These are phyloP conservation scores for Aspergillus candidus DNA, from an alignment of 2,329 filamentous ascomycete genomes.

Conservation along the genomic window DNA sequence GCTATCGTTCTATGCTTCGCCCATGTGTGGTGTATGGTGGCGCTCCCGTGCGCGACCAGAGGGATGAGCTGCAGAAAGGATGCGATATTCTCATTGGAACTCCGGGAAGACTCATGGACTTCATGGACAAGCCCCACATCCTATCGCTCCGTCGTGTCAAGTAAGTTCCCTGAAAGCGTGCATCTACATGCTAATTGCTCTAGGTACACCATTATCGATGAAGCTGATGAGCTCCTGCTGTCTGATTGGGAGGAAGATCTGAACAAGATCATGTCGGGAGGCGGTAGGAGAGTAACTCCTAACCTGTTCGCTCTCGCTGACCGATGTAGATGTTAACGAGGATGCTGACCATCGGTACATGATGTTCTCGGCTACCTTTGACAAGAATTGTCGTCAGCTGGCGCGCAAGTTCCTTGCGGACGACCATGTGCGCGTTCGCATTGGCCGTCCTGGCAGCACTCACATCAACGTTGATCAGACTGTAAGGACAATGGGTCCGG, in stretches of 20 bases:
- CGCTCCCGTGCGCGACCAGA: constrained; percentile 63
- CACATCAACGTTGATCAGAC: constrained; percentile 77
- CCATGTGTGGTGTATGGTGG: constrained; percentile 88
- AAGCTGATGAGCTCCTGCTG: constrained; percentile 88
- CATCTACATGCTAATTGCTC: background rate
- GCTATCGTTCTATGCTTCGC: constrained; percentile 90
- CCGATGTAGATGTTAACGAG: constrained; percentile 60
- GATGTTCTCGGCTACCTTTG: constrained; percentile 94
- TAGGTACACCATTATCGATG: constrained; percentile 71
- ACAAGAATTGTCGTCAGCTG: constrained; percentile 67
- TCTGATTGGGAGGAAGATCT: constrained; percentile 73
- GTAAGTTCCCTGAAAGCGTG: constrained; percentile 38
- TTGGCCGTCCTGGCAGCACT: constrained; percentile 79
- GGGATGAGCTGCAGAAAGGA: constrained; percentile 67
- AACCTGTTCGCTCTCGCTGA: constrained; percentile 10
- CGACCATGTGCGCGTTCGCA: constrained; percentile 71
- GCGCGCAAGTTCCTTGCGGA: constrained; percentile 69
- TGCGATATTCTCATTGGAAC: constrained; percentile 87
- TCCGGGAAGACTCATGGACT: constrained; percentile 77
- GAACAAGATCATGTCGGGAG: constrained; percentile 68
- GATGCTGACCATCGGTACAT: constrained; percentile 64
- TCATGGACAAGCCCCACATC: constrained; percentile 65
- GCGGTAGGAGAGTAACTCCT: constrained; percentile 53
- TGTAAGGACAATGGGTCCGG: constrained; percentile 26
- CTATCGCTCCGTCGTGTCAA: constrained; percentile 70